Conservation (phyloP, 1,139 yeast species). For the Kluyveromyces sp. region DNA sequence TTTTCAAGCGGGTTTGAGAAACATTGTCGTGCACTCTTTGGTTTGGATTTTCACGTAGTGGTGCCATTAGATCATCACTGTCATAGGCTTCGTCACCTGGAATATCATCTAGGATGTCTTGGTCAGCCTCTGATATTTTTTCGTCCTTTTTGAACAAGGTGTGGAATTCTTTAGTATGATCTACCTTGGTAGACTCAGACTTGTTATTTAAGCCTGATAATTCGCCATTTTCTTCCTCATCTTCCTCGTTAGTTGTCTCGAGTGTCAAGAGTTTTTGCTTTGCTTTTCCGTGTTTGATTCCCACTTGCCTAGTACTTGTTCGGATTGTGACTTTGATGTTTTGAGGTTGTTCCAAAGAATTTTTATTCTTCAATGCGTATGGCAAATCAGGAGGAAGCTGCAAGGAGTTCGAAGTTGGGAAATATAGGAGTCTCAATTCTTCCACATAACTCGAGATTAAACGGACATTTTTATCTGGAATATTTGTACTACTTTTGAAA, state of each 20-base stretch:
- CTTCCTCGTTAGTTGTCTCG: conserved; percentile 27
- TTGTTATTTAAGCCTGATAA: neutral
- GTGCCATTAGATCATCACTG: conserved; percentile 31
- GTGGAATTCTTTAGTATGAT: conserved; percentile 29
- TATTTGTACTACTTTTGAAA: neutral
- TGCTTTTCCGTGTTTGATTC: conserved; percentile 31
- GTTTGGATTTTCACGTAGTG: conserved; percentile 20
- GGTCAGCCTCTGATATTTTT: conserved; percentile 10
- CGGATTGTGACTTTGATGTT: conserved; percentile 29
- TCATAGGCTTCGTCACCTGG: conserved; percentile 33
- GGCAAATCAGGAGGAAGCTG: conserved; percentile 31
- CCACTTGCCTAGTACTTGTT: conserved; percentile 30
- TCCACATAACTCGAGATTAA: conserved; percentile 30
- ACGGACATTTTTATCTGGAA: conserved; percentile 18
- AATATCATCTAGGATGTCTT: conserved; percentile 23
- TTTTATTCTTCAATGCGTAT: conserved; percentile 25
- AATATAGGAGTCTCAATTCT: conserved; percentile 26
- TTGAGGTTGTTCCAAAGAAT: conserved; percentile 28
- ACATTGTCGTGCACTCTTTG: conserved; percentile 3
- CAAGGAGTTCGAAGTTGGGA: conserved; percentile 27
- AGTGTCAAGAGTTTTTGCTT: conserved; percentile 28
- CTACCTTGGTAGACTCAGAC: conserved; percentile 14
- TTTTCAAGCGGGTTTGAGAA: conserved; percentile 8
- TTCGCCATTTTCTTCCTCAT: conserved; percentile 8
- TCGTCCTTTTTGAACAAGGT: conserved; percentile 20